Base-by-base conservation (phyloP, 148 eudicot species). In the Salicornia ramosissima region DNA sequence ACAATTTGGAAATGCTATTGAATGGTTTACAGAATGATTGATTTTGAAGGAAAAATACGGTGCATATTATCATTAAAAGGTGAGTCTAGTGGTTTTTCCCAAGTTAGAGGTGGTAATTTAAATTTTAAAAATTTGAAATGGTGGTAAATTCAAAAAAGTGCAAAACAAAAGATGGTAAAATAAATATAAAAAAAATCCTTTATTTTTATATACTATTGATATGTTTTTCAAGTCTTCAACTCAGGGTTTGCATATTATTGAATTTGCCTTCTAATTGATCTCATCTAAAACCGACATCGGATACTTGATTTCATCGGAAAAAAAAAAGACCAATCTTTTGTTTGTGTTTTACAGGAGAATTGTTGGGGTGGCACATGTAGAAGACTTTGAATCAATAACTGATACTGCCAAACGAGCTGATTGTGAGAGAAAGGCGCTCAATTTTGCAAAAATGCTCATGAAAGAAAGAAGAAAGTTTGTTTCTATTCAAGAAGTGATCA, bases 341-440 rank as follows among this genome's bases (percentile, higher is more conserved):
- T 34, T 67, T 68, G 69, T 36, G 29, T 77, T n/a, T 52, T 68
- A 22, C 80, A 93, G 98, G 95, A 86, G 98, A 79, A 90, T 90
- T 52, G 95, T 93, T 29, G 98, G 98, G 54, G 95, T 93, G 12
- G 96, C 90, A 34, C 98, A 93, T 83, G 96, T 90, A 10, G 98
- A 90, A 77, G 98, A 93, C 79, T 85, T 90, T 36, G 98, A 93
- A 73, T 86, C 95, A 10, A 86, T 93, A 24, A 6, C 78, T 21
- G 89, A 90, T 73, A 74, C 81, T 11, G 50, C 65, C 63, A 84
- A 71, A 73, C 81, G 96, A 61, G 96, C 98, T 53, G 86, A 68
- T 5, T 90, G 98, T 75, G 98, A 93, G 78, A 84, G 87, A 64
- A 81, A 77, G 69, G 96, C 98, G 34, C 96, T 93, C 25, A 63